Evolutionary conservation across 139 green algal genomes (phyloP).

Genomic region (Trebouxia sp.): DNA sequence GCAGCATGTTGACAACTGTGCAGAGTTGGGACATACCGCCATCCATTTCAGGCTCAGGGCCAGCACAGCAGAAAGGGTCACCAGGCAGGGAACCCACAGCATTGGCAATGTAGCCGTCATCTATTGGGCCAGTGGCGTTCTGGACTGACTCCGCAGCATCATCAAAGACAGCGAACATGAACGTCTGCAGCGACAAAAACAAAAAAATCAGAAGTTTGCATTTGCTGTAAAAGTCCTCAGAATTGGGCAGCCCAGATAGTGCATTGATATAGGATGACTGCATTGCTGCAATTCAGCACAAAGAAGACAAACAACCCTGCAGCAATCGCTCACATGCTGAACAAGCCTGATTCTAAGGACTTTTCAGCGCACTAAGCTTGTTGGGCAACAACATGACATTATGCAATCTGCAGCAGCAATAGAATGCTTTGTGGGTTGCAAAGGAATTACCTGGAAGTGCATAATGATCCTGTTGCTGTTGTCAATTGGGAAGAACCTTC

Average conservation of each 20-base stretch:
- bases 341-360: too few species aligned
- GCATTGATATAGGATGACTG: background rate
- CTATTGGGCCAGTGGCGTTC: constrained; percentile 2
- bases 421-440: background rate
- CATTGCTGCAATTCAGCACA: too few species aligned
- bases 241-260: background rate
- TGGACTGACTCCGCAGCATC: background rate
- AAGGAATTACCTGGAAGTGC: constrained; percentile 26
- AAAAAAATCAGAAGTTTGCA: background rate
- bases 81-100: background rate
- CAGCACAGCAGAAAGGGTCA: constrained; percentile 31
- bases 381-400: too few species aligned
- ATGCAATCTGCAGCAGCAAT: background rate
- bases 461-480: constrained; percentile 30
- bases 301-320: too few species aligned
- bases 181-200: constrained; percentile 15
- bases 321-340: too few species aligned
- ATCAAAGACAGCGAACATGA: constrained; percentile 20
- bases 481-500: background rate
- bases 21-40: background rate
- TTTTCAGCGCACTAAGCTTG: too few species aligned
- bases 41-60: background rate
- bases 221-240: background rate
- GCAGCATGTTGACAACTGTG: too few species aligned
- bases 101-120: constrained; percentile 31